Base-by-base conservation (phyloP, 2,329 filamentous ascomycete species). In the Fusarium sp. region DNA sequence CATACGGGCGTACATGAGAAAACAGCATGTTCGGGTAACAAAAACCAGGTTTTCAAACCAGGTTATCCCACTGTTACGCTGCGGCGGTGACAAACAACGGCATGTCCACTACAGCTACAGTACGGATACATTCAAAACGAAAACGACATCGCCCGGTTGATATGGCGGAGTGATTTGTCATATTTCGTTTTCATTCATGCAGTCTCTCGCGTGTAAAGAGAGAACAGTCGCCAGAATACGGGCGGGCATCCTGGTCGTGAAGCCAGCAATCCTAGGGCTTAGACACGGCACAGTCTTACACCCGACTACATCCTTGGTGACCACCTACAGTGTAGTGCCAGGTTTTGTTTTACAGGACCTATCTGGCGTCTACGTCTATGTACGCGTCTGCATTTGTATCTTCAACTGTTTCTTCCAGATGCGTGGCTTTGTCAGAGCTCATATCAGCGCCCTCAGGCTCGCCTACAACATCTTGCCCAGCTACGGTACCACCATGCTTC, bases 111-210 rank as follows among this genome's bases (percentile, higher is more conserved):
- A 35, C 33, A 35, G 14, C 27, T 35, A 17, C 33, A 35, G 17
- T 53, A 27, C 23, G 19, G 25, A 27, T 32, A 53, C 59, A 62
- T 20, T 43, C 33, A 32, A 56, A 44, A 58, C 60, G 44, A 57
- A 41, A 58, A 64, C 41, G 61, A 49, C 41, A 48, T 37, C 35
- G 35, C 35, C 35, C 35, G 35, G 35, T 17, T 37, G 35, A 37
- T 37, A 35, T 43, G 23, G 32, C 61, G 54, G 40, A 56, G 39
- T 70, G 66, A 70, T 55, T 70, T 56, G 46, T 70, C 66, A 69
- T 49, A 64, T 69, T 41, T 56, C 49, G 53, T 52, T 37, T n/a
- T 53, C 49, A 22, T 37, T 48, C 37, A 67, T 67, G 60, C 60
- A 48, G 52, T 64, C 35, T 64, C 35, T 47, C 30, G 51, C 30